Evolutionary conservation across 129 eudicot genomes (phyloP).

Genomic region (Flaveria bidentis): DNA sequence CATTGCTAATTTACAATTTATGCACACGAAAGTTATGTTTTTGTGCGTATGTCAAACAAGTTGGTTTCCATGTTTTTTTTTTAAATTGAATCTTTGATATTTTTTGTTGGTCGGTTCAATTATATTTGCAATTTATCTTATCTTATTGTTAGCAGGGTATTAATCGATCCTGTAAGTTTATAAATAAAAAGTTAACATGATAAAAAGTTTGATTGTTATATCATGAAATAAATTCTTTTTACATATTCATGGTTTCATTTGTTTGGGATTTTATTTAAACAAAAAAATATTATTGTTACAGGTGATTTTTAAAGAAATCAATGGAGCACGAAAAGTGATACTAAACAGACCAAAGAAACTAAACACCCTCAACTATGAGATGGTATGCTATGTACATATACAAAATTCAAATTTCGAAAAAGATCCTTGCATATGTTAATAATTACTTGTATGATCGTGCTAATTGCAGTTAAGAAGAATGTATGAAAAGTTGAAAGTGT

Average conservation of each 20-base stretch:
- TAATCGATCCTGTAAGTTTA: background rate
- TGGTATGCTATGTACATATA: constrained; percentile 29
- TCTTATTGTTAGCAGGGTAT: too few species aligned
- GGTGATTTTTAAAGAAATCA: constrained; percentile 43
- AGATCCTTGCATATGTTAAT: background rate
- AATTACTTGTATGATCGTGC: background rate
- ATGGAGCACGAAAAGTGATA: constrained; percentile 41
- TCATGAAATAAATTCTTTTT: background rate
- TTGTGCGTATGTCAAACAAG: background rate
- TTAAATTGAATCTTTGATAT: background rate
- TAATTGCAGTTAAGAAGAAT: constrained; percentile 37
- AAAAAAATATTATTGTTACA: background rate
- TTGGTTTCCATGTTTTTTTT: background rate
- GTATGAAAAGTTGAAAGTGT: constrained; percentile 30
- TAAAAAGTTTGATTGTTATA: background rate
- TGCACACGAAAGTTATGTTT: background rate
- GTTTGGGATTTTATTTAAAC: background rate
- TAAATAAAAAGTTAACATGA: background rate
- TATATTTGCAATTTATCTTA: too few species aligned
- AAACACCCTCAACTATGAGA: constrained; percentile 46
- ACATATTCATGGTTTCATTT: background rate
- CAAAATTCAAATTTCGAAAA: background rate
- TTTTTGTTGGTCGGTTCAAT: background rate
- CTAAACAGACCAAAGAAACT: constrained; percentile 48
- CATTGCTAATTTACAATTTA: background rate